Evolutionary conservation across 2,329 filamentous ascomycete genomes (phyloP).

Genomic region (Penicillium sp.): DNA sequence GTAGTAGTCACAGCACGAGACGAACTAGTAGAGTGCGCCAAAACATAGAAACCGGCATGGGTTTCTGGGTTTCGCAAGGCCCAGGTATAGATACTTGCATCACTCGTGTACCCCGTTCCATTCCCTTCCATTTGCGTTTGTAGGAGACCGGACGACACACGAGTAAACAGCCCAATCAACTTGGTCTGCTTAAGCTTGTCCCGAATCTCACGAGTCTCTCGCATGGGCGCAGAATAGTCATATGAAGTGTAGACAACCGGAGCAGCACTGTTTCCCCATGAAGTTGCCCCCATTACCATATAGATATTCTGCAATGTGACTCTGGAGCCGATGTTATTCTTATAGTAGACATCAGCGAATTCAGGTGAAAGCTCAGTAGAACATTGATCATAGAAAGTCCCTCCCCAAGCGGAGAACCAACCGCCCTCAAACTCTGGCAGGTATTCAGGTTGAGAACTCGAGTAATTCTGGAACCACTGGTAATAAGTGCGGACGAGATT

Average conservation of each 20-base stretch:
- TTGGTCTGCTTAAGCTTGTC: slow-evolving; percentile 58
- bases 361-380: slow-evolving; percentile 46
- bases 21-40: slow-evolving; percentile 49
- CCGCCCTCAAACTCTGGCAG: slow-evolving; percentile 57
- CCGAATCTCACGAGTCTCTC: slow-evolving; percentile 55
- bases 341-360: slow-evolving; percentile 58
- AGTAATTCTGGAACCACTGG: slow-evolving; percentile 59
- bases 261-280: slow-evolving; percentile 54
- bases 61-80: slow-evolving; percentile 54
- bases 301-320: slow-evolving; percentile 53
- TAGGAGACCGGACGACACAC: slow-evolving; percentile 52
- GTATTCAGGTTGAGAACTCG: slow-evolving; percentile 52
- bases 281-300: slow-evolving; percentile 57
- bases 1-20: slow-evolving; percentile 50
- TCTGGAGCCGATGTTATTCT: slow-evolving; percentile 55
- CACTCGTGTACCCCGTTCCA: slow-evolving; percentile 51
- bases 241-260: slow-evolving; percentile 52
- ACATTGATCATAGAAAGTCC: slow-evolving; percentile 54
- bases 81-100: slow-evolving; percentile 51
- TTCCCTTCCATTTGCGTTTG: slow-evolving; percentile 57
- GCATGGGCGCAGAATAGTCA: slow-evolving; percentile 52
- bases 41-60: slow-evolving; percentile 52
- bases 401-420: slow-evolving; percentile 56
- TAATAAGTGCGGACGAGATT: slow-evolving; percentile 55
- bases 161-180: slow-evolving; percentile 55